Evolutionary conservation across 768 basidiomycete species (phyloP).

Genomic region (Epithele typhae): DNA sequence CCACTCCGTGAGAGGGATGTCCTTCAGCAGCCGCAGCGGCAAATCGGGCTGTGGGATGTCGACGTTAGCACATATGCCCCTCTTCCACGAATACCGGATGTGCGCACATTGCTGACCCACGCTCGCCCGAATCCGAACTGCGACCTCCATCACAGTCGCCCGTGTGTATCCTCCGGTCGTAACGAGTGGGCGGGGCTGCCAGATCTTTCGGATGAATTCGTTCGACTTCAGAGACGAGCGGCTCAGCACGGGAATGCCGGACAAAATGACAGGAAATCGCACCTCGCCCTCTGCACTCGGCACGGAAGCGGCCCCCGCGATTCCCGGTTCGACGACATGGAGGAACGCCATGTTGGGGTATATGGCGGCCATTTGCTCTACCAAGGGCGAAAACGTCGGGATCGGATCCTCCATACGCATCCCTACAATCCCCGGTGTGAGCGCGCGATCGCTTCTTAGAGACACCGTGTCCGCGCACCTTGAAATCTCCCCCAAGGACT

Average conservation of each 20-base stretch:
- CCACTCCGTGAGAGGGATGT: slow-evolving; percentile 1
- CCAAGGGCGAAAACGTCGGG: slow-evolving; percentile 49
- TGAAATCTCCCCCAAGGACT: slow-evolving; percentile 31
- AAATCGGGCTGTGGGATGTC: slow-evolving; percentile 22
- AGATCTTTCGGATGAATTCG: slow-evolving; percentile 17
- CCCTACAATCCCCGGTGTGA: slow-evolving; percentile 3
- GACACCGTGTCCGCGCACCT: slow-evolving; percentile 12
- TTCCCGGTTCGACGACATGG: slow-evolving; percentile 29
- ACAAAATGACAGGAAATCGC: background rate
- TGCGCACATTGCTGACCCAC: slow-evolving; percentile 27
- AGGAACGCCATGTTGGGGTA: slow-evolving; percentile 39
- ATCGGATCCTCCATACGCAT: slow-evolving; percentile 53
- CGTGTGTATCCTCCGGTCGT: slow-evolving; percentile 18
- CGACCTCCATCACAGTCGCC: slow-evolving; percentile 12
- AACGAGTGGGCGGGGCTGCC: slow-evolving; percentile 10
- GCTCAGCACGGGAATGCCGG: background rate
- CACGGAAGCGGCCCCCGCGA: background rate
- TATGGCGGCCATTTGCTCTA: slow-evolving; percentile 30
- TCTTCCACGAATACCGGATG: background rate
- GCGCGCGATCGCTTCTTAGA: background rate
- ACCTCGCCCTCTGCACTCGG: slow-evolving; percentile 7
- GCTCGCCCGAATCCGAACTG: slow-evolving; percentile 22
- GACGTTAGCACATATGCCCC: background rate
- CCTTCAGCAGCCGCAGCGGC: slow-evolving; percentile 4
- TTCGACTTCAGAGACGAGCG: slow-evolving; percentile 4